These are phyloP conservation scores for Kodamaea kakaduensis DNA, from an alignment of 805 yeast species.

Conservation along the genomic window DNA sequence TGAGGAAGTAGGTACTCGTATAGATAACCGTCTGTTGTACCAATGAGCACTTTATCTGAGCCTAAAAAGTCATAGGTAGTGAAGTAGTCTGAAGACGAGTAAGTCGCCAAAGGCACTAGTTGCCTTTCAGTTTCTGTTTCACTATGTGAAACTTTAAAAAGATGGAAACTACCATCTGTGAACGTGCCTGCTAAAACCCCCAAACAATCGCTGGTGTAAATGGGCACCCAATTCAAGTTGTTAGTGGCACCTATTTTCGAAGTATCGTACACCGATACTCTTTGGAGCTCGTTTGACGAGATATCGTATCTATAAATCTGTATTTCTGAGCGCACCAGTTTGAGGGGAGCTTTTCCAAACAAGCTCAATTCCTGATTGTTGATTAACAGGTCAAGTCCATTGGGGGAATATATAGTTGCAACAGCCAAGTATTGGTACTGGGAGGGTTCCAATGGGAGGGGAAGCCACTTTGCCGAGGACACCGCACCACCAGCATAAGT, in stretches of 20 bases:
- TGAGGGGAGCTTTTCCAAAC: conserved; percentile 16
- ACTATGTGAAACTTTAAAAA: conserved; percentile 40
- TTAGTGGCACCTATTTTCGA: conserved; percentile 43
- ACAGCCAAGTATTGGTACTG: conserved; percentile 46
- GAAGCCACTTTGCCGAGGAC: conserved; percentile 53
- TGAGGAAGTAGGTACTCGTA: conserved; percentile 51
- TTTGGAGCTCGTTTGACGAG: conserved; percentile 20
- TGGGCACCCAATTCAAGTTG: conserved; percentile 38
- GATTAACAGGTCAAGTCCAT: conserved; percentile 18
- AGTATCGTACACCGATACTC: conserved; percentile 28
- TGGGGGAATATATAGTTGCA: conserved; percentile 36
- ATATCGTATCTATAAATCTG: conserved; percentile 42
- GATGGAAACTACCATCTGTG: conserved; percentile 54
- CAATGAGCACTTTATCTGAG: conserved; percentile 46
- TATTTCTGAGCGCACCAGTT: conserved; percentile 32
- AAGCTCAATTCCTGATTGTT: conserved; percentile 29
- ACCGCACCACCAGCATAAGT: conserved; percentile 50
- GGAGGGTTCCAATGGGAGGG: conserved; percentile 16
- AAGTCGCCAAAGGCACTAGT: conserved; percentile 13
- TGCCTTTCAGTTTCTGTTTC: too few species aligned
- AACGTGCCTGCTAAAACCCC: conserved; percentile 51
- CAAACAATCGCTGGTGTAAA: conserved; percentile 25
- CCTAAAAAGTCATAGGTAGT: conserved; percentile 48
- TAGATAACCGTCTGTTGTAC: conserved; percentile 54
- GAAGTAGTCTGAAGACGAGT: conserved; percentile 19